phyloP scores from a whole-genome alignment of 1,139 yeast genomes.

The Tardiomyces depauwii region DNA sequence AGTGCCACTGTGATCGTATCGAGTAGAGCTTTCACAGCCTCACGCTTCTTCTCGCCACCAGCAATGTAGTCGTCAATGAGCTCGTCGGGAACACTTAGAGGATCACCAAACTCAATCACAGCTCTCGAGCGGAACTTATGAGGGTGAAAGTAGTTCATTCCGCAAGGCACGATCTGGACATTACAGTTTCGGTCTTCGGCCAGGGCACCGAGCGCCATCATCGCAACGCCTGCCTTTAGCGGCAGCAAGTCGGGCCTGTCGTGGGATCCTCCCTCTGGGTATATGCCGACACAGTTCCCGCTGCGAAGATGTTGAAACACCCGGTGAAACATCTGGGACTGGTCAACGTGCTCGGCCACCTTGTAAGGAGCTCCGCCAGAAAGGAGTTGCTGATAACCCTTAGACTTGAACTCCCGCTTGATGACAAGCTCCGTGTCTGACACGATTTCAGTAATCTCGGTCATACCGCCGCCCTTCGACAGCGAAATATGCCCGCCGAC shows the following conservation, averaged over 20 bases:
- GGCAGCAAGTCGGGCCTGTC: constrained; percentile 88
- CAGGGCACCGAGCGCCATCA: constrained; percentile 93
- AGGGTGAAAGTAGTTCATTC: constrained; percentile 95
- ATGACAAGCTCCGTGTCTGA: constrained; percentile 68
- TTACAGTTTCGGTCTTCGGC: constrained; percentile 53
- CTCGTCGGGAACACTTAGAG: constrained; percentile 57
- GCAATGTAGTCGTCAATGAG: constrained; percentile 51
- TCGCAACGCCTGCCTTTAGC: constrained; percentile 92
- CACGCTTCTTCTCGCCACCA: constrained; percentile 41
- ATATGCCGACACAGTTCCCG: constrained; percentile 84
- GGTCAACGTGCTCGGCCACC: constrained; percentile 75
- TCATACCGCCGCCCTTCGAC: constrained; percentile 70
- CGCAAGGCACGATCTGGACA: constrained; percentile 87
- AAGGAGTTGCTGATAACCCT: constrained; percentile 28
- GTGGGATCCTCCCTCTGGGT: constrained; percentile 97
- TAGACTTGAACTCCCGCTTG: constrained; percentile 60
- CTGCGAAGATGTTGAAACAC: constrained; percentile 75
- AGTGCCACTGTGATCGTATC: constrained; percentile 65
- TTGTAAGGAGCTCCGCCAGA: constrained; percentile 50
- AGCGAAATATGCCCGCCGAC: constrained; percentile 63
- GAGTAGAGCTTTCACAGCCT: constrained; percentile 61
- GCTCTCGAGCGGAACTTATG: constrained; percentile 92
- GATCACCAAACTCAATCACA: constrained; percentile 87
- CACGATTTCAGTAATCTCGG: constrained; percentile 55
- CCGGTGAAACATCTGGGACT: constrained; percentile 63